phyloP scores from a whole-genome alignment of 768 basidiomycete species.

The Gloeopeniophorella convolvens region DNA sequence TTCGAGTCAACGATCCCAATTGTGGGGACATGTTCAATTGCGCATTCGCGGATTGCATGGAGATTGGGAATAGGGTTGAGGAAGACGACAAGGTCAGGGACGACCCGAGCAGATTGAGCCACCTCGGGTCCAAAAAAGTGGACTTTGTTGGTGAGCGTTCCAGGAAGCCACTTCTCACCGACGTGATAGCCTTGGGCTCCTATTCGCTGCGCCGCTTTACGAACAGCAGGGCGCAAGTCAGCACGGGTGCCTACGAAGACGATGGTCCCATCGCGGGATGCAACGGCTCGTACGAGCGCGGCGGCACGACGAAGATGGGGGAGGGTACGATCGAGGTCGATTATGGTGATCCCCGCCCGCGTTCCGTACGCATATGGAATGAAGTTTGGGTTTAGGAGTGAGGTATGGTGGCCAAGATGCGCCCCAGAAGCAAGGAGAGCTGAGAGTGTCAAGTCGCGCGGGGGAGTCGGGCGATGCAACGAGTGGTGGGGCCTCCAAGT shows the following conservation, averaged over 20 bases:
- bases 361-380: constrained; percentile 89
- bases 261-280: constrained; percentile 74
- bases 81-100: constrained; percentile 86
- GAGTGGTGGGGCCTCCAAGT: constrained; percentile 68
- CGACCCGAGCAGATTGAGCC: constrained; percentile 45
- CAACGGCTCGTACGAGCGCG: constrained; percentile 76
- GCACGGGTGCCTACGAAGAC: constrained; percentile 87
- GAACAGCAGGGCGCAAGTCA: constrained; percentile 67
- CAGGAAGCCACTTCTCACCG: constrained; percentile 87
- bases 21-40: constrained; percentile 83
- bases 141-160: constrained; percentile 85
- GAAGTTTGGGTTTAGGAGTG: constrained; percentile 85
- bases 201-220: constrained; percentile 73
- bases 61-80: constrained; percentile 85
- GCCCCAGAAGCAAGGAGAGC: constrained; percentile 90
- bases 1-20: constrained; percentile 94
- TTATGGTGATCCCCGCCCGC: constrained; percentile 84
- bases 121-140: constrained; percentile 62
- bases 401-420: constrained; percentile 83
- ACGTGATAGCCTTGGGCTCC: constrained; percentile 80
- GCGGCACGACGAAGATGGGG: constrained; percentile 89
- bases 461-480: constrained; percentile 52
- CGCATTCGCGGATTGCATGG: constrained; percentile 87
- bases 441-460: constrained; percentile 70
- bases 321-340: constrained; percentile 91